Percentiles rank a stretch among this genome's conserved stretches.
Evolutionary conservation across 108 stramenopile genomes (phyloP).

Genomic region (Fragilaria radians): DNA sequence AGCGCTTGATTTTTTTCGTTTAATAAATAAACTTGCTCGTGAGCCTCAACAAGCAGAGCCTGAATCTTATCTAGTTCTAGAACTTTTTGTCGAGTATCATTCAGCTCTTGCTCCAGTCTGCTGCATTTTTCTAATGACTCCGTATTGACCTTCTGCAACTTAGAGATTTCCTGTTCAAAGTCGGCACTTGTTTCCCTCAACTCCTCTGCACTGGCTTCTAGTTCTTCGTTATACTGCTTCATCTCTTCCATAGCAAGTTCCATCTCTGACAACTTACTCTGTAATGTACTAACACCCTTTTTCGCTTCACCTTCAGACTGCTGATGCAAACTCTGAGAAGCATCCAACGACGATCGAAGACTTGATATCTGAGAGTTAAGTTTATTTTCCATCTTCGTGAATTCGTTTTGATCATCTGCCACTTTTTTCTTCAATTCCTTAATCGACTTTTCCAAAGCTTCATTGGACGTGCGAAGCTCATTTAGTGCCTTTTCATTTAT

Average conservation of each 20-base stretch:
- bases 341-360: not conserved
- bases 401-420: not conserved
- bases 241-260: not conserved
- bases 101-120: not conserved
- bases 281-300: not conserved
- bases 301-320: not conserved
- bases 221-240: not conserved
- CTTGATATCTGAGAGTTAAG: not conserved
- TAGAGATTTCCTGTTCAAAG: not conserved
- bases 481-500: not conserved
- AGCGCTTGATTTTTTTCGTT: not conserved
- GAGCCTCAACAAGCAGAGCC: not conserved
- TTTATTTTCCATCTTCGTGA: not conserved
- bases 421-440: not conserved
- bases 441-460: not conserved
- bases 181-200: not conserved
- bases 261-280: not conserved
- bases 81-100: not conserved
- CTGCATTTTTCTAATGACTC: not conserved
- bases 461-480: not conserved
- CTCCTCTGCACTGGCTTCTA: not conserved
- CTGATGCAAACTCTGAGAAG: not conserved
- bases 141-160: not conserved
- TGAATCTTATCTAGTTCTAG: not conserved
- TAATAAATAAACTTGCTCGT: not conserved